Evolutionary conservation across 1,284 basidiomycete genomes (phyloP).

Genomic region (Fomitiporia mediterranea): DNA sequence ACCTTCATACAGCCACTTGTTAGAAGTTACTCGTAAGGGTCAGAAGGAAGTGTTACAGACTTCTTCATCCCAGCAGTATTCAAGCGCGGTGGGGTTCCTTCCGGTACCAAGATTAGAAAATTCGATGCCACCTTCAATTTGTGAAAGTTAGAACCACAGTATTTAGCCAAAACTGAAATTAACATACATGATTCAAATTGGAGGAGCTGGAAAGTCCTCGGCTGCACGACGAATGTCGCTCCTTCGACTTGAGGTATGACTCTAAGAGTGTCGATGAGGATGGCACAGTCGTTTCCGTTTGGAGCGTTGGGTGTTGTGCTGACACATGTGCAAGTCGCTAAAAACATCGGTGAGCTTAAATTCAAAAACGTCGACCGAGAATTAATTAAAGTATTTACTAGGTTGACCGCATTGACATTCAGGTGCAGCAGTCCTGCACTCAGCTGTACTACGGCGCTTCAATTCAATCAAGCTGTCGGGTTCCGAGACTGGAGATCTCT

Average conservation of each 20-base stretch:
- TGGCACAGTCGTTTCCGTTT: neutral
- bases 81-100: neutral
- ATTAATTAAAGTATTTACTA: constrained; percentile 20
- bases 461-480: neutral
- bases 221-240: neutral
- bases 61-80: constrained; percentile 11
- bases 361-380: neutral
- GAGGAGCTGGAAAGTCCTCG: constrained; percentile 1
- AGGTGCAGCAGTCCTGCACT: constrained; percentile 15
- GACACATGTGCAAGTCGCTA: neutral
- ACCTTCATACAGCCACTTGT: neutral
- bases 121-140: neutral
- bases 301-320: neutral
- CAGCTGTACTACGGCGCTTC: constrained; percentile 8
- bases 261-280: neutral
- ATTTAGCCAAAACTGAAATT: neutral
- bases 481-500: neutral
- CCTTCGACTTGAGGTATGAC: constrained; percentile 2
- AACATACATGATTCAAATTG: neutral
- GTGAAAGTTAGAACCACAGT: neutral
- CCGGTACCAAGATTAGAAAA: neutral
- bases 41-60: neutral
- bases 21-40: neutral
- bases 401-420: constrained; percentile 23
- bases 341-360: neutral